A percentile compares a stretch with the other conserved stretches of the same genome.
Conservation (phyloP, 2,329 filamentous ascomycete species). For the Cercospora zeina region DNA sequence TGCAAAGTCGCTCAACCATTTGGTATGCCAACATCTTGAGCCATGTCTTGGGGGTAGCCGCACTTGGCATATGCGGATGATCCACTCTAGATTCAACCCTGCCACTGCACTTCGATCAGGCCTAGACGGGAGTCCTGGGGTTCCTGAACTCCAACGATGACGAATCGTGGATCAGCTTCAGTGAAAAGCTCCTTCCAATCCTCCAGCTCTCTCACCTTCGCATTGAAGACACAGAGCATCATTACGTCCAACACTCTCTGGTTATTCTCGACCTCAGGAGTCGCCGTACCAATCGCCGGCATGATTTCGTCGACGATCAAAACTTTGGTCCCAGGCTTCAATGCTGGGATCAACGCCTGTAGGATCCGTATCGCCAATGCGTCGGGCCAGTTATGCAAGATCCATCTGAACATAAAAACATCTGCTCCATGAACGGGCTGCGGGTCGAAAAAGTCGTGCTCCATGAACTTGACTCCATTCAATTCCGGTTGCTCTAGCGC, state of each 20-base stretch:
- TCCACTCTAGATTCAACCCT: background rate
- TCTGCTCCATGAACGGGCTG: background rate
- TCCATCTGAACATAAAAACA: background rate
- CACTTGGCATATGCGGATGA: too few relatives aligned
- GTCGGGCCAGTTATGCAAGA: background rate
- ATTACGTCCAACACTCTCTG: background rate
- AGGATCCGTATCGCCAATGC: background rate
- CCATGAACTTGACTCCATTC: background rate
- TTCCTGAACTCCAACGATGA: background rate
- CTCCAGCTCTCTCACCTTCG: constrained; percentile 1
- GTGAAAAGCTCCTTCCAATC: background rate
- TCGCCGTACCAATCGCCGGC: background rate
- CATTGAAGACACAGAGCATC: background rate
- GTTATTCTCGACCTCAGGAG: background rate
- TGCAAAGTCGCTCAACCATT: too few relatives aligned
- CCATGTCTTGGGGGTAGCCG: too few relatives aligned
- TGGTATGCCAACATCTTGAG: too few relatives aligned
- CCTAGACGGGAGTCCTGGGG: background rate
- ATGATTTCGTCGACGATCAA: background rate
- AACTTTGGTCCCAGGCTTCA: background rate
- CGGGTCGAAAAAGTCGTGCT: background rate
- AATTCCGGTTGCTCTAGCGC: background rate
- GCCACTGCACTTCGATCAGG: background rate
- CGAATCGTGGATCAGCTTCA: background rate
- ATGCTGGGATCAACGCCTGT: background rate